Conservation (phyloP, 2,329 filamentous ascomycete genomes). For the Colletotrichum filicis region DNA sequence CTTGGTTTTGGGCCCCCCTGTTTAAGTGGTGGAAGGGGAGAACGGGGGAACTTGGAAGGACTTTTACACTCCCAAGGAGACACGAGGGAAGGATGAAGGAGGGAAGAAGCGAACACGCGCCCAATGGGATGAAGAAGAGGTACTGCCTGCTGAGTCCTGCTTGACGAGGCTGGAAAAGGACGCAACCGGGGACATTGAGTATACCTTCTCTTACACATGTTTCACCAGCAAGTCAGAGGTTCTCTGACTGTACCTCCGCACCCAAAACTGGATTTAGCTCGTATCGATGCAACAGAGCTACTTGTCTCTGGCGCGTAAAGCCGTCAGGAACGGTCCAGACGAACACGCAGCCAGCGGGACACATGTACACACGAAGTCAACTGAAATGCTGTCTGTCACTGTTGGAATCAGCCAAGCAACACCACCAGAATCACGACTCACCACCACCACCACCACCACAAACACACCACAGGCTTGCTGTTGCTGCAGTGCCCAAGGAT, state of each 20-base stretch:
- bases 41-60: slow-evolving; percentile 14
- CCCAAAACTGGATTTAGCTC: slow-evolving; percentile 24
- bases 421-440: not conserved
- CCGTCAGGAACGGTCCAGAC: slow-evolving; percentile 3
- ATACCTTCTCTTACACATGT: not conserved
- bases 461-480: not conserved
- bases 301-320: not conserved
- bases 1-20: not conserved
- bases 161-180: slow-evolving; percentile 15
- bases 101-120: not conserved
- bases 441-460: no score
- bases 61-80: not conserved
- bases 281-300: slow-evolving; percentile 34
- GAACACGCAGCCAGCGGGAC: not conserved
- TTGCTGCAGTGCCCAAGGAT: not conserved
- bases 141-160: slow-evolving; percentile 5
- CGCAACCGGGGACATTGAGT: slow-evolving; percentile 13
- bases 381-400: slow-evolving; percentile 8
- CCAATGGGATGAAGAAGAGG: slow-evolving; percentile 11
- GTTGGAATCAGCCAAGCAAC: slow-evolving; percentile 10
- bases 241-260: not conserved
- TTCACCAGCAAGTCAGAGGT: not conserved
- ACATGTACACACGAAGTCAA: slow-evolving; percentile 6
- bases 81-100: not conserved
- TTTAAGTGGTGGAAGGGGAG: not conserved